Base-by-base conservation (phyloP, 2,329 filamentous ascomycete species). In the Cytospora chrysosperma region DNA sequence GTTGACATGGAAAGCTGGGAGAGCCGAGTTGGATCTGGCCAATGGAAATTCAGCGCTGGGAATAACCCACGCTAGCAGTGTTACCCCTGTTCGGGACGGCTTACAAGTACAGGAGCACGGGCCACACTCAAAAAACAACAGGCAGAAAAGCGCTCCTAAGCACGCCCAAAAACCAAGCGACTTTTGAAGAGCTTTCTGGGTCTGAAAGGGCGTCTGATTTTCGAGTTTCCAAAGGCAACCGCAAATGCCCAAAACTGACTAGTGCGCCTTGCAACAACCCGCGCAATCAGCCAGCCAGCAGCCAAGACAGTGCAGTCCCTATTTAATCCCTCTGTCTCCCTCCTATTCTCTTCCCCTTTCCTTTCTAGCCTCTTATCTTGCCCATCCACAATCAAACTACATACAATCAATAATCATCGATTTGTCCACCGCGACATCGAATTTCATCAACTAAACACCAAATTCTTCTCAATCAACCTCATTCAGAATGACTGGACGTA, bases 401-500 rank as follows among this genome's bases (percentile, higher is more conserved):
- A 40, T n/a, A 19, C 37, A 71, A 71, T 69, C 66, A 69, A 67
- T 68, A 67, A 68, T 66, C 69, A 71, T 70, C 67, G 68, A 73
- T 74, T 49, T 60, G 63, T 68, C 64, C 69, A 71, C 70, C 68
- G 65, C 69, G 69, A 72, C 74, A 74, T 71, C 69, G 66, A 72
- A 69, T 69, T 68, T 69, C 69, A 73, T 69, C 72, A 68, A 67
- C 59, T 47, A 61, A 63, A 63, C 62, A 54, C 43, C 50, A 55
- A 53, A 32, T 17, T 34, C 43, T 32, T 54, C 59, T 65, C 67
- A 69, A 70, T 70, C 66, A 65, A 68, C 67, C 67, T 71, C 71
- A 72, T 77, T 82, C 84, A 88, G 78, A 67, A 89, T 89, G 86
- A 88, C 86, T 87, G 86, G 86, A 69, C 69, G 69, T 72, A 67